Conservation (phyloP, 2,329 filamentous ascomycete species). For the Rhynchosporium agropyri region DNA sequence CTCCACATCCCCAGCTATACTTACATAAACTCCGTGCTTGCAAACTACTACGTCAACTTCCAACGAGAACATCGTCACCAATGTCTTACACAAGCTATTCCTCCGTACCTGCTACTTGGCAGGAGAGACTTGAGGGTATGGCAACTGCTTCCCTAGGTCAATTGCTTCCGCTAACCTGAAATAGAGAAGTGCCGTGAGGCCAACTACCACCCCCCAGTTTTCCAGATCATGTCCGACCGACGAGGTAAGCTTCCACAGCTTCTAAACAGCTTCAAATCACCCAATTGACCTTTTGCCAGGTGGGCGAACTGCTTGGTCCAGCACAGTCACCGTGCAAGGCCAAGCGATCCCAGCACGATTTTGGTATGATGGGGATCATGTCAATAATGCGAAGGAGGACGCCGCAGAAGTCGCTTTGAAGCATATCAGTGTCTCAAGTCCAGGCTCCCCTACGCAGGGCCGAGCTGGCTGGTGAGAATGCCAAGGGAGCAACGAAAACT, state of each 20-base stretch:
- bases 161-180: conserved; percentile 35
- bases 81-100: conserved; percentile 41
- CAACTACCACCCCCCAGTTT: conserved; percentile 59
- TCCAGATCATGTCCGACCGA: conserved; percentile 74
- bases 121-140: conserved; percentile 46
- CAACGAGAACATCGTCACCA: conserved; percentile 22
- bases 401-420: conserved; percentile 80
- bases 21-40: conserved; percentile 25
- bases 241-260: conserved; percentile 56
- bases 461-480: conserved; percentile 43
- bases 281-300: conserved; percentile 54
- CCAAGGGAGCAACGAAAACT: conserved; percentile 20
- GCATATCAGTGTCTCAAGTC: conserved; percentile 51
- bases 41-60: conserved; percentile 19
- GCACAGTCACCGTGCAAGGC: conserved; percentile 72
- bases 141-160: conserved; percentile 22
- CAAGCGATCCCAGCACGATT: conserved; percentile 71
- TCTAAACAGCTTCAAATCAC: conserved; percentile 1
- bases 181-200: conserved; percentile 60
- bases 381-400: conserved; percentile 87
- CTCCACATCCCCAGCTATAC: conserved; percentile 34
- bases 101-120: conserved; percentile 41
- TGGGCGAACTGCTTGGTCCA: conserved; percentile 89
- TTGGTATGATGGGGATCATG: conserved; percentile 89
- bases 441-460: conserved; percentile 48